These are phyloP conservation scores for Teratosphaeria nubilosa DNA, from an alignment of 2,329 filamentous ascomycete species.

Conservation along the genomic window DNA sequence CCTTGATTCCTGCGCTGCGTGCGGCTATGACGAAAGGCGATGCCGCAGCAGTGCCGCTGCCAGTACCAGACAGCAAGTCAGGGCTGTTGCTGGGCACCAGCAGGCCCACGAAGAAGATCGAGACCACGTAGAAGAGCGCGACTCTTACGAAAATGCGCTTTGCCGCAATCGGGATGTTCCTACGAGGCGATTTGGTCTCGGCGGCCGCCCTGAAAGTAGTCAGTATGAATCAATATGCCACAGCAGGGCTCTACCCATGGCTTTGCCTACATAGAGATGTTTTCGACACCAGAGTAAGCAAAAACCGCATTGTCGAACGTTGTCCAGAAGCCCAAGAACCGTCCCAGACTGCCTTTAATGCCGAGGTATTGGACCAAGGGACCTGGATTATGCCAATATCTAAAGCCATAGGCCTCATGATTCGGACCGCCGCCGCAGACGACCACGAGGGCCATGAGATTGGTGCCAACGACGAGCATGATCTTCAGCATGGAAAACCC, in stretches of 20 bases:
- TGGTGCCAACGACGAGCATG: conserved; percentile 21
- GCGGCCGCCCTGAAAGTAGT: conserved; percentile 5
- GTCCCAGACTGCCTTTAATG: conserved; percentile 20
- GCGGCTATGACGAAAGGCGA: conserved; percentile 52
- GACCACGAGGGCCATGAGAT: conserved; percentile 16
- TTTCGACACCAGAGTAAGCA: conserved; percentile 7
- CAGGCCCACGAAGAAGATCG: conserved; percentile 66
- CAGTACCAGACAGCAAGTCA: conserved; percentile 1
- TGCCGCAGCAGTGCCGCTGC: conserved; percentile 24
- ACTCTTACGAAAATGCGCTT: conserved; percentile 71
- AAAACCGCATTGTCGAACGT: conserved; percentile 53
- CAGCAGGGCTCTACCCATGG: no score
- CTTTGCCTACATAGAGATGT: conserved; percentile 4
- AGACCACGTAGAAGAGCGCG: conserved; percentile 67
- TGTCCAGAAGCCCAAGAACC: conserved; percentile 31
- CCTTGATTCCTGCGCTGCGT: conserved; percentile 46
- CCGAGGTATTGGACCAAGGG: conserved; percentile 28
- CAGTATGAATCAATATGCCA: no score
- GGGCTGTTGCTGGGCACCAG: conserved; percentile 57
- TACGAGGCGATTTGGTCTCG: conserved; percentile 8
- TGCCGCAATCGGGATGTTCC: conserved; percentile 48
- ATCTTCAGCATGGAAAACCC: conserved; percentile 37
- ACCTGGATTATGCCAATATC: conserved; percentile 34
- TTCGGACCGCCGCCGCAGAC: conserved; percentile 29
- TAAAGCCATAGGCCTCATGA: conserved; percentile 31